Evolutionary conservation across 805 yeast species (phyloP), one percentile per base, ranked within the genome.

Genomic region (Tetrapisispora arboricola): DNA sequence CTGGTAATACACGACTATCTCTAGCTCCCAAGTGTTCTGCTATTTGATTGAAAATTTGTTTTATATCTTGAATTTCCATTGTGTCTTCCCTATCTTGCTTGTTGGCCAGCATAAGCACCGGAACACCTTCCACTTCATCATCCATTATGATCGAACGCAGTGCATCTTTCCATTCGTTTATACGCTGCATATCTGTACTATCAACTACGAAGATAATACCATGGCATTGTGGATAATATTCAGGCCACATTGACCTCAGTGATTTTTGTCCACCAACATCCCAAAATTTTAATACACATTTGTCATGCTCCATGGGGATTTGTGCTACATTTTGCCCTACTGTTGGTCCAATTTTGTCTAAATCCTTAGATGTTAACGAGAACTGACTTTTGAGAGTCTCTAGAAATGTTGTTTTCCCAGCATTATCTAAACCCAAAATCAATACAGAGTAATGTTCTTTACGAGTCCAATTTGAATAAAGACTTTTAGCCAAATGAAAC

Each of bases 231-330:
- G 71, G 68, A 63, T 80, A 92, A 66, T 90, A 92, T 45, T 84
- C 77, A 6, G 80, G 71, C 98, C 98, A 90, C 71, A 92, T 70
- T 22, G 76, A 66, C 36, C 97, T 70, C 36, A 90, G 67, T n/a
- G 82, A 69, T 55, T 79, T 80, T 61, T 90, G 98, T 11, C 98
- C 98, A 10, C 97, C 97, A 31, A 90, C 78, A 60, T 90, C 98
- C 97, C 97, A 90, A 53, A 92, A 76, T 55, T 87, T 88, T 42
- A 92, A 66, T 39, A 68, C 65, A 42, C 72, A 65, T 42, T 67
- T 68, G 6, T 51, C 50, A 32, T 55, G 54, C n/a, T 59, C 54
- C 12, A 63, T 51, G 1, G 62, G 61, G n/a, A 73, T 64, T 9
- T 66, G 64, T 0, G 73, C 74, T 5, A 73, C 84, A 57, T 92